A percentile compares a stretch with the other conserved stretches of the same genome.
Evolutionary conservation across 1,139 yeast species (phyloP).

Genomic region (Neolecta irregularis): DNA sequence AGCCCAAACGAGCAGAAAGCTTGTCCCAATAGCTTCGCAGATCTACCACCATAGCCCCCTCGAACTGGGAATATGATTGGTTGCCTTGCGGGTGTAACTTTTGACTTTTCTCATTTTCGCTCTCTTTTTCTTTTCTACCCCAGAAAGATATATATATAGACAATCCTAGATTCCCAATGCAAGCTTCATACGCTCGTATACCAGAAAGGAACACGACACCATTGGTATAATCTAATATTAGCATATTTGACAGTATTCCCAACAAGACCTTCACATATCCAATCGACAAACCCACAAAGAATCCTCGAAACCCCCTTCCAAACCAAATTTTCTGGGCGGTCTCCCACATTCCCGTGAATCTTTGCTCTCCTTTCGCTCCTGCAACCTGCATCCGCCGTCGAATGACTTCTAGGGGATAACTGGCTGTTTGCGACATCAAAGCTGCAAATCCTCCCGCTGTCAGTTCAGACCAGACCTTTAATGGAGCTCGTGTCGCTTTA

Average conservation of each 20-base stretch:
- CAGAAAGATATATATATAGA: too few species aligned
- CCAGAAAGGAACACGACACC: constrained; percentile 93
- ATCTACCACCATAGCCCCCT: too few species aligned
- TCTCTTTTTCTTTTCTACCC: too few species aligned
- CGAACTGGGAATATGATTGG: too few species aligned
- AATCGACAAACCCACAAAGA: constrained; percentile 82
- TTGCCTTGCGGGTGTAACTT: too few species aligned
- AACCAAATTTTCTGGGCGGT: constrained; percentile 26
- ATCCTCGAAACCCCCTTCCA: constrained; percentile 54
- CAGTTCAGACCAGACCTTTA: constrained; percentile 81
- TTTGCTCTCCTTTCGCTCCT: constrained; percentile 55
- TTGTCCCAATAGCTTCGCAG: too few species aligned
- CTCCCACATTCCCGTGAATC: constrained; percentile 37
- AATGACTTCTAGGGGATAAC: constrained; percentile 91
- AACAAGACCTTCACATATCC: constrained; percentile 94
- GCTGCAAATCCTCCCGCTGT: constrained; percentile 93
- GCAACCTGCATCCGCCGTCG: constrained; percentile 94
- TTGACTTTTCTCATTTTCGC: too few species aligned
- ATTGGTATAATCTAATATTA: too few species aligned
- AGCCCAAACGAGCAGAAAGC: too few species aligned
- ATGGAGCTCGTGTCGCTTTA: constrained; percentile 32
- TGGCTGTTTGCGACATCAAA: constrained; percentile 86
- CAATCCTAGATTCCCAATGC: constrained; percentile 44
- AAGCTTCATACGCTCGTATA: constrained; percentile 72
- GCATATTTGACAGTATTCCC: too few species aligned